Conservation (phyloP, 2,329 filamentous ascomycete species). For the Pseudogymnoascus verrucosus region DNA sequence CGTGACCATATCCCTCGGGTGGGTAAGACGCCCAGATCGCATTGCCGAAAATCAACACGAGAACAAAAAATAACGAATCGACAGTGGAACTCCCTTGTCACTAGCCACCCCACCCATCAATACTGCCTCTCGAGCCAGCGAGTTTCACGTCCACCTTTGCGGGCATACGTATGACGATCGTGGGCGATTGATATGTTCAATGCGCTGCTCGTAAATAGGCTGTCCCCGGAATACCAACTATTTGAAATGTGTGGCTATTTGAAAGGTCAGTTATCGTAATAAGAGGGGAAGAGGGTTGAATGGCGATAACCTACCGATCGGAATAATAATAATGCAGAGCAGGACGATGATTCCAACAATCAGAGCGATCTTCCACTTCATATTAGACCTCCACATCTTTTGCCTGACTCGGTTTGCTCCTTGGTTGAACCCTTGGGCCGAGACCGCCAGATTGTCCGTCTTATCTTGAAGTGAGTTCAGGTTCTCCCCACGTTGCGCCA, state of each 20-base stretch:
- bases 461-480: slow-evolving; percentile 87
- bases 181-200: slow-evolving; percentile 1
- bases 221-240: too few species aligned
- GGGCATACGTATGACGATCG: neutral
- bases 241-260: too few species aligned
- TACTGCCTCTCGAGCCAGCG: slow-evolving; percentile 3
- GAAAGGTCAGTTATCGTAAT: too few species aligned
- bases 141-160: slow-evolving; percentile 1
- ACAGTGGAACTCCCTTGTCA: neutral
- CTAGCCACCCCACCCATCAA: neutral
- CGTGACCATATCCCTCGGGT: neutral
- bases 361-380: slow-evolving; percentile 97
- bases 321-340: slow-evolving; percentile 89
- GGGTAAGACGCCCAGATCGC: slow-evolving; percentile 5
- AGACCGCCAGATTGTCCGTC: slow-evolving; percentile 87
- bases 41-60: neutral
- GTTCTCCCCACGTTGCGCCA: slow-evolving; percentile 83
- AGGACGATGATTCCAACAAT: slow-evolving; percentile 76
- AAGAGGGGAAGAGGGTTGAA: too few species aligned
- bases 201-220: neutral
- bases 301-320: too few species aligned
- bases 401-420: slow-evolving; percentile 94
- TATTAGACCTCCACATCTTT: slow-evolving; percentile 99
- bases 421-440: slow-evolving; percentile 89
- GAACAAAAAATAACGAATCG: slow-evolving; percentile 1